Percentiles rank a stretch among this genome's conserved stretches.
phyloP scores from a whole-genome alignment of 768 basidiomycete species.

The Arthromyces matolae region DNA sequence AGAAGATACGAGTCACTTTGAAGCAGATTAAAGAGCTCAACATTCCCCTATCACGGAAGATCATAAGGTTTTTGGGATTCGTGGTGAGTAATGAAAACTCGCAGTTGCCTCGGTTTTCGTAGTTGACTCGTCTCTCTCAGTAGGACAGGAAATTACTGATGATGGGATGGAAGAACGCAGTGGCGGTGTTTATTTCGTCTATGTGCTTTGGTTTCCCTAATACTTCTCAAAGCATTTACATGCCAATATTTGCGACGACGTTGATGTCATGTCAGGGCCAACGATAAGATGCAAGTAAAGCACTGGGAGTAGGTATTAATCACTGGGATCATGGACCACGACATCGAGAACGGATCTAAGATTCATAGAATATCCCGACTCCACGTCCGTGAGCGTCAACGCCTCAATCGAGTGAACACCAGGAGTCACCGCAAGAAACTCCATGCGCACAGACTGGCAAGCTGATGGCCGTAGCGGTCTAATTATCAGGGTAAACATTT shows the following conservation, averaged over 20 bases:
- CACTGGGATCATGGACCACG: slow-evolving; percentile 59
- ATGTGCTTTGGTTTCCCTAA: too few species aligned
- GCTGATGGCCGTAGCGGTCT: slow-evolving; percentile 79
- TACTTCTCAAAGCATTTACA: too few species aligned
- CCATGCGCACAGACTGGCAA: slow-evolving; percentile 84
- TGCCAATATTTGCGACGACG: too few species aligned
- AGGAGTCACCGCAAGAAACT: slow-evolving; percentile 75
- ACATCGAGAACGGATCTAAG: slow-evolving; percentile 74
- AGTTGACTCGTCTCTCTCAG: too few species aligned
- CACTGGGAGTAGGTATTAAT: slow-evolving; percentile 14
- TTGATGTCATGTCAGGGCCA: too few species aligned
- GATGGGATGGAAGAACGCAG: too few species aligned
- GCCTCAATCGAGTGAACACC: slow-evolving; percentile 77
- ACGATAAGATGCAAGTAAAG: too few species aligned
- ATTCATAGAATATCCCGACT: slow-evolving; percentile 68
- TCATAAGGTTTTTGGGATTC: slow-evolving; percentile 11
- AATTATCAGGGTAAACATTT: neutral
- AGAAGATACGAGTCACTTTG: slow-evolving; percentile 12
- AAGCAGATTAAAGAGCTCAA: slow-evolving; percentile 16
- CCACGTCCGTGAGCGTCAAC: slow-evolving; percentile 70
- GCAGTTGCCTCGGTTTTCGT: neutral
- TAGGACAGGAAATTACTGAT: too few species aligned
- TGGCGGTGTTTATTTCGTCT: too few species aligned
- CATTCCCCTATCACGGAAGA: slow-evolving; percentile 13
- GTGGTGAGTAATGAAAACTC: too few species aligned